A percentile compares a stretch with the other conserved stretches of the same genome.
Conservation (phyloP, 208 protist species). For the Phytomonas sp. region DNA sequence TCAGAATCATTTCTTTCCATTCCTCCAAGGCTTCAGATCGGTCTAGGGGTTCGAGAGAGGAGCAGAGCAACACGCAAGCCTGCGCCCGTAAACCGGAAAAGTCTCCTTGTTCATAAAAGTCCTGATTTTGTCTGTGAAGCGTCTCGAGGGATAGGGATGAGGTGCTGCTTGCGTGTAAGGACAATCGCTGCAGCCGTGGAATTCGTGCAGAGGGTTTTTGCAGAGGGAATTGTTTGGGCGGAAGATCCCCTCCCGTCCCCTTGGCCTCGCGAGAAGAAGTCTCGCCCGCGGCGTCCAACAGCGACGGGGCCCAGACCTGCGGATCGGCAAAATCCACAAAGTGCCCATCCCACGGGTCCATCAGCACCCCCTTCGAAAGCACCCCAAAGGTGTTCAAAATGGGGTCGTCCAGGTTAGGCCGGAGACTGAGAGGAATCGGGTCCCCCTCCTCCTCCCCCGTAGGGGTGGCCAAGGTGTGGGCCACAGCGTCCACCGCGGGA, state of each 20-base stretch:
- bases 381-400: constrained; percentile 61
- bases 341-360: constrained; percentile 18
- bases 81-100: neutral
- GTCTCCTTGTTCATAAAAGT: neutral
- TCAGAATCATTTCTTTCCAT: neutral
- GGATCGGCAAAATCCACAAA: constrained; percentile 53
- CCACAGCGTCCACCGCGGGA: constrained; percentile 23
- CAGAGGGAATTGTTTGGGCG: neutral
- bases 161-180: neutral
- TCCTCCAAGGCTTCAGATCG: neutral
- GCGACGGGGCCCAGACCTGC: constrained; percentile 15
- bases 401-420: constrained; percentile 28
- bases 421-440: neutral
- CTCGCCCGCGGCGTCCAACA: neutral
- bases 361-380: constrained; percentile 50
- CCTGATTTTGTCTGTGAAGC: neutral
- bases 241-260: neutral
- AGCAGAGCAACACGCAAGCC: neutral
- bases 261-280: neutral
- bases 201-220: neutral
- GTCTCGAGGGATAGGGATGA: neutral
- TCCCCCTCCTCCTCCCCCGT: constrained; percentile 1
- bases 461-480: neutral
- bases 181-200: neutral
- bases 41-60: neutral